Base-by-base conservation (phyloP, 2,329 filamentous ascomycete species). In the Zymoseptoria brevis region DNA sequence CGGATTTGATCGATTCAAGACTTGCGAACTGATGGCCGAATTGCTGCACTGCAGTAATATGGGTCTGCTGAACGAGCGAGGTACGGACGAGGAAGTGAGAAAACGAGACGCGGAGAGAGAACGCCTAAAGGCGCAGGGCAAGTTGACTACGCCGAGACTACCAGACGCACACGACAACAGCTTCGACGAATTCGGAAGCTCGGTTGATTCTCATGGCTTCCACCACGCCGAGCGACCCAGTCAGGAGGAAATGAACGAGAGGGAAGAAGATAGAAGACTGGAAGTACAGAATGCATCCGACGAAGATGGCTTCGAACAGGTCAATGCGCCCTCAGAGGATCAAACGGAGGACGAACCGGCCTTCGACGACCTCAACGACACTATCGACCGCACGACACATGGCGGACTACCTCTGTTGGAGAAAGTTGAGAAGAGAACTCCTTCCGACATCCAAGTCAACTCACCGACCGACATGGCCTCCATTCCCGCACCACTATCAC, bases 1-100 rank as follows among this genome's bases (percentile, higher is more conserved):
- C 8, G 94, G 94, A 2, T 99, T 99, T 71, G 94, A 99, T 75
- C 83, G 94, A 19, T 99, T 99, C 80, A 99, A 99, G 79, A 97
- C 94, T 0, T 99, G 94, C 74, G 94, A 99, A 75, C 80, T 99
- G 60, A 97, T 99, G 94, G 94, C 94, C 0, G 94, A 99, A 75
- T 80, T 99, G 51, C 77, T 99, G 48, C 94, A 99, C 74, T 99
- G 94, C 75, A 97, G 93, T 73, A 99, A 99, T 72, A 99, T 99
- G 94, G 92, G 89, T 5, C 79, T 99, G 41, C 78, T 99, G 65
- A 99, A 99, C 71, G 92, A 97, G 72, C 80, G 85, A 8, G 94
- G 93, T 30, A 92, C 91, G 9, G 92, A 99, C 72, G 87, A 90
- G 64, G 85, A 96, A 64, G 90, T 97, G 60, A 85, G 82, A 61